Conservation (phyloP, 257 asterid genomes). For the Verbena officinalis region DNA sequence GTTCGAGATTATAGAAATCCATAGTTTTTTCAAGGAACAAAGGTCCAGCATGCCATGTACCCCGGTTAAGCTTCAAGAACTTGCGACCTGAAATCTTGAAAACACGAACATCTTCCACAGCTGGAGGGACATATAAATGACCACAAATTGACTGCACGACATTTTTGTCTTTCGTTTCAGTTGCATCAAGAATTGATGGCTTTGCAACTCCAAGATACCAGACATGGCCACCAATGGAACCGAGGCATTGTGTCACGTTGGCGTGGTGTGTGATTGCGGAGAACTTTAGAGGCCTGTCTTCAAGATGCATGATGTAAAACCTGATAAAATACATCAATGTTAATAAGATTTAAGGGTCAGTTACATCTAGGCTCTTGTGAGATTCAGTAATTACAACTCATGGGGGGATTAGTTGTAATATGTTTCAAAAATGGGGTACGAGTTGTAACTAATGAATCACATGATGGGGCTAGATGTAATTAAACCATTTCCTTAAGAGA, state of each 20-base stretch:
- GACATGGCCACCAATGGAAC: conserved; percentile 75
- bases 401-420: no score
- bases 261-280: conserved; percentile 88
- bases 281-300: conserved; percentile 61
- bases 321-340: conserved; percentile 28
- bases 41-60: conserved; percentile 99
- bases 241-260: conserved; percentile 86
- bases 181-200: conserved; percentile 64
- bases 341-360: no score
- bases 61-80: conserved; percentile 71
- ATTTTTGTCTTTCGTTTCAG: conserved; percentile 32
- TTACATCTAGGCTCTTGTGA: no score
- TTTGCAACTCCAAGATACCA: conserved; percentile 97
- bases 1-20: conserved; percentile 91
- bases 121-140: conserved; percentile 71
- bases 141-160: conserved; percentile 59
- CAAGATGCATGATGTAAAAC: conserved; percentile 81
- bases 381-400: no score
- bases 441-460: no score
- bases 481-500: no score
- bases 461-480: no score
- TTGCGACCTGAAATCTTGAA: conserved; percentile 83
- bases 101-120: conserved; percentile 64
- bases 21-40: conserved; percentile 56
- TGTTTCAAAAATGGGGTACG: no score